phyloP scores from a whole-genome alignment of 345 rosid genomes.

The Psidium friedrichsthalianum region DNA sequence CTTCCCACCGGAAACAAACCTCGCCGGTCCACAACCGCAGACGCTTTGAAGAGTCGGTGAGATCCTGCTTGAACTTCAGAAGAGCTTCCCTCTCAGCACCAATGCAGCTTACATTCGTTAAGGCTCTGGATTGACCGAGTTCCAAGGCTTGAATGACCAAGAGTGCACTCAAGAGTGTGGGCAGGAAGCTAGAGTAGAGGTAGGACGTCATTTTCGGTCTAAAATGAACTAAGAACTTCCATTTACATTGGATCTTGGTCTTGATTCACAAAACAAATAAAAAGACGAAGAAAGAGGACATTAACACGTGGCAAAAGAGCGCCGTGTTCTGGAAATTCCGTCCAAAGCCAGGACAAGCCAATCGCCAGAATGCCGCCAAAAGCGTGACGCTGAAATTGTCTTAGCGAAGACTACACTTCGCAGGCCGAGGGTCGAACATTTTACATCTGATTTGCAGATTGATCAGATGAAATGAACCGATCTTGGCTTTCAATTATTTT shows the following conservation, averaged over 20 bases:
- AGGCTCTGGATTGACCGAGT: not conserved
- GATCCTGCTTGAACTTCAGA: not conserved
- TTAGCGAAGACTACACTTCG: too few relatives aligned
- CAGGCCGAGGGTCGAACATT: too few relatives aligned
- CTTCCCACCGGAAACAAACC: not conserved
- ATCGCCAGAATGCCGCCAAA: too few relatives aligned
- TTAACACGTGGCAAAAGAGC: not conserved
- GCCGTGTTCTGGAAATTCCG: too few relatives aligned
- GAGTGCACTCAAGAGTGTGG: not conserved
- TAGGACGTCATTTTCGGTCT: not conserved
- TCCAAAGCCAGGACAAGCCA: too few relatives aligned
- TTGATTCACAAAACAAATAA: not conserved
- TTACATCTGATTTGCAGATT: too few relatives aligned
- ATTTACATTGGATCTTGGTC: not conserved
- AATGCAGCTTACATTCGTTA: not conserved
- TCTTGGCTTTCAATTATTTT: not conserved
- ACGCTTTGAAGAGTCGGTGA: not conserved
- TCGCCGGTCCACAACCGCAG: fast-evolving
- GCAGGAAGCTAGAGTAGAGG: not conserved
- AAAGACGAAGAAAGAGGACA: not conserved
- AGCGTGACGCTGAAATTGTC: too few relatives aligned
- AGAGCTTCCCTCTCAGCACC: not conserved
- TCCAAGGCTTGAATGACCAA: not conserved
- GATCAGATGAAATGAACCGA: too few relatives aligned
- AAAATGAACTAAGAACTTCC: not conserved